phyloP scores from a whole-genome alignment of 2,329 filamentous ascomycete genomes.

The Aspergillus vadensis region DNA sequence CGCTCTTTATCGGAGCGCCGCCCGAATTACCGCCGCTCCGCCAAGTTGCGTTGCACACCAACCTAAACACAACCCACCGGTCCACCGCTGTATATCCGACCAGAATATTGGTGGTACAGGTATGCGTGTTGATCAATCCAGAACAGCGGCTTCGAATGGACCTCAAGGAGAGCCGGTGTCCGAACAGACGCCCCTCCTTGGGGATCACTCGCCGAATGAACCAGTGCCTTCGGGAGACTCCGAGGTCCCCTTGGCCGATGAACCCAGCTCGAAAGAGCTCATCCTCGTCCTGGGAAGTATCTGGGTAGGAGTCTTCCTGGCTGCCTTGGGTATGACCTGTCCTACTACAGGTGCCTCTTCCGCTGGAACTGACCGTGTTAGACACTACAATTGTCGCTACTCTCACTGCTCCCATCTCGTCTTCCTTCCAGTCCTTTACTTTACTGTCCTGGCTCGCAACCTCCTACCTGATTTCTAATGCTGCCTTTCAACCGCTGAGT shows the following conservation, averaged over 20 bases:
- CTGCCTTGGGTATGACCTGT: slow-evolving; percentile 52
- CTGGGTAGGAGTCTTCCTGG: slow-evolving; percentile 59
- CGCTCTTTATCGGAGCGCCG: background rate
- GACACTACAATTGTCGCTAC: slow-evolving; percentile 87
- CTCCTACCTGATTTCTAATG: slow-evolving; percentile 84
- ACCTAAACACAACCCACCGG: background rate
- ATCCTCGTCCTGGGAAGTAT: slow-evolving; percentile 52
- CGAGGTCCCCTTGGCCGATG: slow-evolving; percentile 38
- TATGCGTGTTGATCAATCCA: slow-evolving; percentile 16
- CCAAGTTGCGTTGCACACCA: background rate
- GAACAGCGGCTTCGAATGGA: slow-evolving; percentile 6
- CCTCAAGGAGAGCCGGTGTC: slow-evolving; percentile 19
- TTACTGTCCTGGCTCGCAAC: slow-evolving; percentile 86
- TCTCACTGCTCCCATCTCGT: slow-evolving; percentile 78
- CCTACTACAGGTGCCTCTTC: background rate
- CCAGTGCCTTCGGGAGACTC: slow-evolving; percentile 11
- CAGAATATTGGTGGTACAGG: background rate
- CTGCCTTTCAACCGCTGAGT: slow-evolving; percentile 80
- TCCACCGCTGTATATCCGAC: background rate
- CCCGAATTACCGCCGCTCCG: slow-evolving; percentile 11
- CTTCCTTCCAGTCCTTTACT: slow-evolving; percentile 77
- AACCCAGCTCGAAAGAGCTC: slow-evolving; percentile 50
- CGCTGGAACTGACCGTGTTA: slow-evolving; percentile 18
- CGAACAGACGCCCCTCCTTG: slow-evolving; percentile 38
- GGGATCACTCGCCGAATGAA: slow-evolving; percentile 21